Base-by-base conservation (phyloP, 2,329 filamentous ascomycete genomes). In the Phialophora tarda region DNA sequence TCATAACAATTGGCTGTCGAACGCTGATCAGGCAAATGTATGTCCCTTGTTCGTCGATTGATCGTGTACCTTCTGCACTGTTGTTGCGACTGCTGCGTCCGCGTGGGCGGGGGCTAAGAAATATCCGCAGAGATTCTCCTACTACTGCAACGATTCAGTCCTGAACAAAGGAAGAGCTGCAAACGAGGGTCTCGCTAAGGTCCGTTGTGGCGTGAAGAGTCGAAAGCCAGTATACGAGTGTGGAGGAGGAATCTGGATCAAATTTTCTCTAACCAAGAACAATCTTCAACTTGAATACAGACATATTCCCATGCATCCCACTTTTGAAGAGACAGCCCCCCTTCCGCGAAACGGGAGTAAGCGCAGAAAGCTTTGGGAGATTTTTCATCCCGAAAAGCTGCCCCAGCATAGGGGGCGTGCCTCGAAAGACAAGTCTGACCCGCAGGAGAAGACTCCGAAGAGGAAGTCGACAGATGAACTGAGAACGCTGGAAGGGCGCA, bases 121-220 rank as follows among this genome's bases (percentile, higher is more conserved):
- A 55, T n/a, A 26, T 17, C 7, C 28, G 11, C 28, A 55, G 53
- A 34, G 71, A 41, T 72, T 72, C 61, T 71, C 69, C 10, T 72
- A 67, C 59, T 72, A 64, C 41, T 73, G 71, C 65, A 71, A 71
- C 34, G 71, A 73, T 47, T 71, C 70, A 3, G 61, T 63, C 4
- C 51, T 71, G 54, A 73, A 73, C 59, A 71, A 71, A 57, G 68
- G 70, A 8, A 62, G 71, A 50, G 70, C 71, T 30, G 71, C 70
- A 38, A 71, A 71, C 26, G 70, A 68, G 51, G 70, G 70, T 3
- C 58, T 54, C 1, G 44, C 62, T 12, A 71, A 63, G 58, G 51
- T 65, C 24, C 62, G 56, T 41, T 28, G 54, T 34, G 65, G 66
- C 38, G 68, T 69, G 28, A 67, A 68, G 50, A 59, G 64, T 47